Conservation (phyloP, 345 rosid genomes). For the Arabidopsis arenosa region DNA sequence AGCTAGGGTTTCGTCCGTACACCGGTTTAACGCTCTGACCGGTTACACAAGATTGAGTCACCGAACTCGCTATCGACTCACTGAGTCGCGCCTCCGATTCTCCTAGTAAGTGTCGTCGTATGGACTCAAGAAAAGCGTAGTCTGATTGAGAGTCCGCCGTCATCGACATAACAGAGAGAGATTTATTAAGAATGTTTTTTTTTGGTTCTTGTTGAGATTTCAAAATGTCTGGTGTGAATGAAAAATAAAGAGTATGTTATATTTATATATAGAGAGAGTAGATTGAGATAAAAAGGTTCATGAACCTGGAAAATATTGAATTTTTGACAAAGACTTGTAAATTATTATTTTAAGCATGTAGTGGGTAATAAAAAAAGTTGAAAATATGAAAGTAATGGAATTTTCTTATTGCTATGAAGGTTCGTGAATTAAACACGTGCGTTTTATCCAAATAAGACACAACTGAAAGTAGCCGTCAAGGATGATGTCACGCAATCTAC, state of each 20-base stretch:
- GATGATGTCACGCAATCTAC: conserved; percentile 42
- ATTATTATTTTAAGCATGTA: background rate
- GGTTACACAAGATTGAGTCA: conserved; percentile 4
- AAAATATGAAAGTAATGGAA: conserved; percentile 36
- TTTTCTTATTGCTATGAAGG: conserved; percentile 40
- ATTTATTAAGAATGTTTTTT: conserved; percentile 6
- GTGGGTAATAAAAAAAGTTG: conserved; percentile 31
- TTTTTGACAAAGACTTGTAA: conserved; percentile 14
- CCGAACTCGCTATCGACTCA: conserved; percentile 35
- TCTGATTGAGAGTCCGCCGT: conserved; percentile 52
- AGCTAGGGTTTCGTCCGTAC: conserved; percentile 69
- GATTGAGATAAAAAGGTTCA: conserved; percentile 33
- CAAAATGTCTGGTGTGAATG: conserved; percentile 27
- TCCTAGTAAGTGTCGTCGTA: conserved; percentile 58
- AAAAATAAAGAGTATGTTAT: background rate
- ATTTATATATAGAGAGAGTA: conserved; percentile 21
- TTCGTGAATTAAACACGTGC: conserved; percentile 47
- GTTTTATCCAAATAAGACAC: conserved; percentile 28
- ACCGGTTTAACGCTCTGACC: conserved; percentile 36
- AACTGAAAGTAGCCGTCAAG: conserved; percentile 35
- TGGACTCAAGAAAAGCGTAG: conserved; percentile 56
- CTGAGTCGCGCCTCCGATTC: conserved; percentile 46
- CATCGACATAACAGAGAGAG: conserved; percentile 7
- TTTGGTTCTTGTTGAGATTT: conserved; percentile 10
- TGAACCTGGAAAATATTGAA: conserved; percentile 37